Base-by-base conservation (phyloP, 768 basidiomycete genomes). In the Boletus bicolor region DNA sequence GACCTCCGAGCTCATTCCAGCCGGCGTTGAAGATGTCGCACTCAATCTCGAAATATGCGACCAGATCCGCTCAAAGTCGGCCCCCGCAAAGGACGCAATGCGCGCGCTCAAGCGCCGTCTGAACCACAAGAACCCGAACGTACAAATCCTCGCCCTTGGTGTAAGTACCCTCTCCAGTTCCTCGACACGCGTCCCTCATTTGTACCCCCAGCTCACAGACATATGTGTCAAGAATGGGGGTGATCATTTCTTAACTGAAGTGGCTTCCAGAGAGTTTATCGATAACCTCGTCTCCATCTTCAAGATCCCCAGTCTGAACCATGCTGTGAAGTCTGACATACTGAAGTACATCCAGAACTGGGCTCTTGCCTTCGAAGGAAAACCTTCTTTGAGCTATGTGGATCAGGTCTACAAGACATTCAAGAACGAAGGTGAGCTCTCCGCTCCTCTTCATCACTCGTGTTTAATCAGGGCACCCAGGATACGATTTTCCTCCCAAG, bases 151-250 rank as follows among this genome's bases (percentile, higher is more conserved):
- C 55, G 84, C 93, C n/a, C 80, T 97, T 12, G 78, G 82, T 11
- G 94, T 96, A 68, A 65, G 91, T 80, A 38, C 8, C 46, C 35
- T 34, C 26, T 8, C 26, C n/a, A 1, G 5, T 15, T 12, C n/a
- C 12, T n/a, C 30, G 34, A 44, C 48, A 5, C 39, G 53, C 46
- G 34, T 49, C 43, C 15, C 51, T 55, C 47, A 63, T 26, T 32
- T 35, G 10, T 41, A 37, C 14, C 51, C 3, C 4, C 68, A 96
- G 90, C 78, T 98, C 47, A 85, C 90, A 45, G 97, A 98, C 72
- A 79, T 86, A 9, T 94, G 92, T 65, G 82, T 98, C 70, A 99
- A 99, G 85, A 99, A 99, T 65, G 93, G 93, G 10, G 97, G 97
- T 0, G 93, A 98, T 61, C 83, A 86, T 43, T 98, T 99, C 67